phyloP scores from a whole-genome alignment of 345 rosid genomes.

The Rhodomyrtus tomentosa region DNA sequence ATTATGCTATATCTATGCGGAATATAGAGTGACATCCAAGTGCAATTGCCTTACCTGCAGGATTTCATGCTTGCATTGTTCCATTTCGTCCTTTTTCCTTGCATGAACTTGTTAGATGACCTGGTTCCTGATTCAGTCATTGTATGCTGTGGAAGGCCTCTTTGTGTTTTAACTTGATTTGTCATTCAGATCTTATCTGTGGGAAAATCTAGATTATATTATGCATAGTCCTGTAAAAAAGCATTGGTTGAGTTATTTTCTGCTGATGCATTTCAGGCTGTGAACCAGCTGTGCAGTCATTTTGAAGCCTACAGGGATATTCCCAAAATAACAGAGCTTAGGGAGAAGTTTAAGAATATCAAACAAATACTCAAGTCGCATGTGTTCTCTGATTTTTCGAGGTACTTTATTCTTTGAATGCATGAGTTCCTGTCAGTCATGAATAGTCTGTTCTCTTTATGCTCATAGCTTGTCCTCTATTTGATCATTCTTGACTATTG shows the following conservation, averaged over 20 bases:
- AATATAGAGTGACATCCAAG: background rate
- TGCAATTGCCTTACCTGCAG: background rate
- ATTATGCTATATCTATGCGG: background rate
- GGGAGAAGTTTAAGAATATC: constrained; percentile 91
- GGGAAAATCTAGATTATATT: background rate
- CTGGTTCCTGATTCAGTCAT: background rate
- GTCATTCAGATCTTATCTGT: background rate
- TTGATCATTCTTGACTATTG: background rate
- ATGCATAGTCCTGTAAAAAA: background rate
- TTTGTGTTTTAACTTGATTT: background rate
- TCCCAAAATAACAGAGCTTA: constrained; percentile 94
- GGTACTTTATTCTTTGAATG: constrained; percentile 28
- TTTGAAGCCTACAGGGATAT: constrained; percentile 95
- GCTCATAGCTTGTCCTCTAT: background rate
- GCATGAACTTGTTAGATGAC: background rate
- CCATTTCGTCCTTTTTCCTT: background rate
- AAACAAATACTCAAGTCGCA: constrained; percentile 95
- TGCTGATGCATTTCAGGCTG: constrained; percentile 64
- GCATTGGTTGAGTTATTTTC: background rate
- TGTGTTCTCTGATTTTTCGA: constrained; percentile 90
- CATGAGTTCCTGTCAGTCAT: background rate
- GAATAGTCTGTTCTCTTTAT: background rate
- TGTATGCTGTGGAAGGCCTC: background rate
- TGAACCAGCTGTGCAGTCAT: constrained; percentile 92
- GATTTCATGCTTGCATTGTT: background rate